Base-by-base conservation (phyloP, 306 rosid species). In the Glycine tomentella region DNA sequence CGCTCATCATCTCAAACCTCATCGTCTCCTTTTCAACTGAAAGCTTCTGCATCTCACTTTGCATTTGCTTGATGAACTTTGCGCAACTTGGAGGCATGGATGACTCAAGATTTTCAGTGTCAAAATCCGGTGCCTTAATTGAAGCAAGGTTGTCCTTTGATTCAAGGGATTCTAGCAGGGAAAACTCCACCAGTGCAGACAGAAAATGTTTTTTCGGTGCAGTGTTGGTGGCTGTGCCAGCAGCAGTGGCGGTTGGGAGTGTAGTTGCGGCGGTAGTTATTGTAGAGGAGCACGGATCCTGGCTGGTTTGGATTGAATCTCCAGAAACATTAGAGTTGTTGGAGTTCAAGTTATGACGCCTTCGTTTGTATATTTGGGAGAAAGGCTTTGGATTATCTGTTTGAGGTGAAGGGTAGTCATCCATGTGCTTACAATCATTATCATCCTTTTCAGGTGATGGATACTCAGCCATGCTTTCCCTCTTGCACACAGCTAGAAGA, bases 151-250 rank as follows among this genome's bases (percentile, higher is more conserved):
- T 83, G 44, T 80, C 92, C 85, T 93, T 91, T 5, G 90, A 91
- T 84, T 88, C 97, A 33, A 92, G 90, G 74, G 99, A 87, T 81
- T 96, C 98, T 8, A 88, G 70, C 52, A 93, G 90, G 6, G 97
- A 92, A 88, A 83, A 96, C 78, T 93, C 97, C 83, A 93, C 99
- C 80, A 96, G 82, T 40, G 97, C 94, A 42, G 98, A 96, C 66
- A 96, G 90, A 65, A 96, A 92, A 67, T 90, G 94, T 69, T 90
- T 92, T 10, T 88, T 93, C 0, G 87, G 87, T 0, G 90, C 84
- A 13, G 80, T n/a, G 38, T 52, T 84, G 16, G 82, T 36, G 9
- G 87, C 55, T 0, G 87, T 38, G 53, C 40, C 40, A 36, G 78
- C 69, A 12, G 82, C 59, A 16, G 85, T 76, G 0, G 85, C 59